Conservation (phyloP, 257 asterid genomes). For the Paulownia fortunei region DNA sequence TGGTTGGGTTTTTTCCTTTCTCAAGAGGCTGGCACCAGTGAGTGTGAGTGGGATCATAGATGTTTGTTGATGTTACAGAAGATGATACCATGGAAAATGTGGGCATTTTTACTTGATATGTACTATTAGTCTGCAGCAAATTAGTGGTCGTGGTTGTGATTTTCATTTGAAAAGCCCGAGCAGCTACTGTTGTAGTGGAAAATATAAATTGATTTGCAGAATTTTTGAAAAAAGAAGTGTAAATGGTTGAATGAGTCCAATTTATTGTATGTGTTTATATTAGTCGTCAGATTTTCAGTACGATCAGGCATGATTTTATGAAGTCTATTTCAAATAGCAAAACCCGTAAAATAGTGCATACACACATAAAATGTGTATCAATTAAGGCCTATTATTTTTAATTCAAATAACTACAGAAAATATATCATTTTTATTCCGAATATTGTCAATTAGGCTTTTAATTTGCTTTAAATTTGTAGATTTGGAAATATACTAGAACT, state of each 20-base stretch:
- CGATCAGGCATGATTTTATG: background rate
- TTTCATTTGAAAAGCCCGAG: conserved; percentile 19
- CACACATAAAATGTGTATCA: too few relatives aligned
- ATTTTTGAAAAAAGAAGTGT: background rate
- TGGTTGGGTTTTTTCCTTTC: background rate
- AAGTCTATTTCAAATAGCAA: background rate
- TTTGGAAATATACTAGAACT: too few relatives aligned
- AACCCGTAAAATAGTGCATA: too few relatives aligned
- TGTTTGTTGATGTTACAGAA: background rate
- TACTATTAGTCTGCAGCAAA: too few relatives aligned
- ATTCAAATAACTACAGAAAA: too few relatives aligned
- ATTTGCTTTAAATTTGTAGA: too few relatives aligned
- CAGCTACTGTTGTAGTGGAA: conserved; percentile 14
- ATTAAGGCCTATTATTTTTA: too few relatives aligned
- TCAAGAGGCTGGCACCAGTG: background rate
- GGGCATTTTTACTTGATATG: background rate
- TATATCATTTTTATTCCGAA: too few relatives aligned
- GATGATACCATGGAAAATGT: background rate
- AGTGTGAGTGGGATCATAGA: background rate
- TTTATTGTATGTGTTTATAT: background rate
- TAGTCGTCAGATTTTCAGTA: background rate
- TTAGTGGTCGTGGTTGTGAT: background rate
- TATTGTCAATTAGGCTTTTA: too few relatives aligned
- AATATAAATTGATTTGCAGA: conserved; percentile 13
- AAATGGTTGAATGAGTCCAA: conserved; percentile 6